Evolutionary conservation across 192 early-diverging fungal genomes (phyloP).

Genomic region (Mortierella hygrophila): DNA sequence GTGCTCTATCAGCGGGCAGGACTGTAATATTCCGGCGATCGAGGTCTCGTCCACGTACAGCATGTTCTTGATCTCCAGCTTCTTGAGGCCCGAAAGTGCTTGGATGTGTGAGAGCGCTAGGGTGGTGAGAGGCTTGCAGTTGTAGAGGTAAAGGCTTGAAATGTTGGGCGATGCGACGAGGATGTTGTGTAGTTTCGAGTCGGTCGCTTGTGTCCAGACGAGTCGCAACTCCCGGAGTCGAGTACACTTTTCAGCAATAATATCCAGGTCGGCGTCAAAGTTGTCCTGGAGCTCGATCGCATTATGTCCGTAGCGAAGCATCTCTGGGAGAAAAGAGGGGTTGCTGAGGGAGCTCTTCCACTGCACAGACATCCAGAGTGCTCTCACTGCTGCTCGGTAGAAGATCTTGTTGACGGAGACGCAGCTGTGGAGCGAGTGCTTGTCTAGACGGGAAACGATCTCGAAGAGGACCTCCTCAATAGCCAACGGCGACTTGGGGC

Average conservation of each 20-base stretch:
- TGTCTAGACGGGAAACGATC: slow-evolving; percentile 44
- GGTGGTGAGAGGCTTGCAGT: slow-evolving; percentile 33
- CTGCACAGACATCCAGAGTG: slow-evolving; percentile 33
- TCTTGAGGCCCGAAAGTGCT: slow-evolving; percentile 7
- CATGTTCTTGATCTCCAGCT: slow-evolving; percentile 43
- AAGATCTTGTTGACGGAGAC: slow-evolving; percentile 36
- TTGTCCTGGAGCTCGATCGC: slow-evolving; percentile 43
- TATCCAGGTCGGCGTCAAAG: slow-evolving; percentile 39
- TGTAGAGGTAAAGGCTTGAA: slow-evolving; percentile 28
- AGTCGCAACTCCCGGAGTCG: slow-evolving; percentile 43
- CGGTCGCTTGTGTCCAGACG: slow-evolving; percentile 32
- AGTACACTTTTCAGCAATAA: slow-evolving; percentile 35
- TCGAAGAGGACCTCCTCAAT: slow-evolving; percentile 50
- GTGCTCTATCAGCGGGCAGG: slow-evolving; percentile 39
- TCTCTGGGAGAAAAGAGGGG: slow-evolving; percentile 36
- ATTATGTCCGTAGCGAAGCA: slow-evolving; percentile 47
- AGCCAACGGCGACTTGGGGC: slow-evolving; percentile 32
- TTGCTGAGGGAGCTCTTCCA: slow-evolving; percentile 29
- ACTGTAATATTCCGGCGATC: slow-evolving; percentile 7
- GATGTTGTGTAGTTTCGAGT: slow-evolving; percentile 22
- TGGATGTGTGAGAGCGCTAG: slow-evolving; percentile 12
- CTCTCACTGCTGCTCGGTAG: slow-evolving; percentile 33
- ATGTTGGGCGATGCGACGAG: slow-evolving; percentile 36
- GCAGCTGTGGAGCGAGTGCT: slow-evolving; percentile 29
- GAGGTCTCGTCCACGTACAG: slow-evolving; percentile 22